Evolutionary conservation across 495 filamentous ascomycete genomes (phyloP).

Genomic region (Penicillium canariense): DNA sequence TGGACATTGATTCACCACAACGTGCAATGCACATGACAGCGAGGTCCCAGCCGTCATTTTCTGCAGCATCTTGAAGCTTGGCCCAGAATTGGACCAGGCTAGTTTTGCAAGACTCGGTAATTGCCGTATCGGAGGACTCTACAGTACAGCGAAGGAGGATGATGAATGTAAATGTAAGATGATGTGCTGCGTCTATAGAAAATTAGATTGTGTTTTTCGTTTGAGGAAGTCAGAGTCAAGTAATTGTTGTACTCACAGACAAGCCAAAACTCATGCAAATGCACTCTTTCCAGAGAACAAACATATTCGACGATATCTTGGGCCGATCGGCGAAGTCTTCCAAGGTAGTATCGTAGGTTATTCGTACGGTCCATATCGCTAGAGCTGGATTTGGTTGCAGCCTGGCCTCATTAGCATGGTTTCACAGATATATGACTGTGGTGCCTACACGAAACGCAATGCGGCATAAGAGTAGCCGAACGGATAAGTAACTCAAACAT

Average conservation of each 20-base stretch:
- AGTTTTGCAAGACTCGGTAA: neutral
- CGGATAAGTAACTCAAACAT: neutral
- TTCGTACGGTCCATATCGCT: neutral
- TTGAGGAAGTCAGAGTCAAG: neutral
- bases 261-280: slow-evolving; percentile 2
- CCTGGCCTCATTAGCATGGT: neutral
- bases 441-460: neutral
- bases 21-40: neutral
- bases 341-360: neutral
- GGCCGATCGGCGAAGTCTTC: neutral
- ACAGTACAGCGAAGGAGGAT: neutral
- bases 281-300: neutral
- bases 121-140: neutral
- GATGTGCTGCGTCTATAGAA: neutral
- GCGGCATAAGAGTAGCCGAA: neutral
- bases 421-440: neutral
- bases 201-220: neutral
- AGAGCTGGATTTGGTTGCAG: neutral
- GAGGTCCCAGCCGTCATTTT: slow-evolving; percentile 1
- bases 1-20: neutral
- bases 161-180: slow-evolving; percentile 1
- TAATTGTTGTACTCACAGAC: neutral
- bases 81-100: slow-evolving; percentile 1
- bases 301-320: slow-evolving; percentile 2
- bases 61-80: slow-evolving; percentile 1